Percentiles rank a stretch among this genome's conserved stretches.
phyloP scores from a whole-genome alignment of 1,139 yeast species.

The Taphrina populina region DNA sequence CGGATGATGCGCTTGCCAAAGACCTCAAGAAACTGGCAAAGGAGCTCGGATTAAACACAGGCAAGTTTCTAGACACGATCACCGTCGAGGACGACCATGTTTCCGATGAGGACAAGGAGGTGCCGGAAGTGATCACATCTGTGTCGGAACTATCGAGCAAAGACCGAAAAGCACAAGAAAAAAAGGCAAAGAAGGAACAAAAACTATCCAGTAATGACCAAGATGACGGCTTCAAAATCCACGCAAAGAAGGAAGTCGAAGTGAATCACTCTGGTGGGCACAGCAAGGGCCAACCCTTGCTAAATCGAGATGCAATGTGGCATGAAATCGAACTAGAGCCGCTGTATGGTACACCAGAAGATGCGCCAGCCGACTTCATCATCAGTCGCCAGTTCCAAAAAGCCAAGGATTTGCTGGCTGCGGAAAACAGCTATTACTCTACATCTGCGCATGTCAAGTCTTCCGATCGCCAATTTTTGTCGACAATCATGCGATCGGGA shows the following conservation, averaged over 20 bases:
- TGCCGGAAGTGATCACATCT: background rate
- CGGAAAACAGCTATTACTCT: constrained; percentile 58
- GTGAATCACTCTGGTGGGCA: constrained; percentile 14
- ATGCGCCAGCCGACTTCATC: constrained; percentile 51
- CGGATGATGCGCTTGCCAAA: constrained; percentile 59
- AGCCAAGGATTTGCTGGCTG: constrained; percentile 65
- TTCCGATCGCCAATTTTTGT: constrained; percentile 84
- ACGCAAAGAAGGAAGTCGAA: constrained; percentile 40
- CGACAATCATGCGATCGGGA: constrained; percentile 87
- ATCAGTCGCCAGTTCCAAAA: constrained; percentile 61
- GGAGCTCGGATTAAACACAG: constrained; percentile 54
- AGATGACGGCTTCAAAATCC: constrained; percentile 40
- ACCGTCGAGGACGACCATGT: constrained; percentile 56
- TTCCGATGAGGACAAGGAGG: constrained; percentile 37
- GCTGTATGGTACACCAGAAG: constrained; percentile 34
- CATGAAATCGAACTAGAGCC: constrained; percentile 22
- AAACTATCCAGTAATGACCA: too few species aligned
- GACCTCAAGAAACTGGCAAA: constrained; percentile 49
- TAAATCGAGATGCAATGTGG: constrained; percentile 25
- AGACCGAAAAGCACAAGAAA: constrained; percentile 46
- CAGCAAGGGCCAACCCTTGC: constrained; percentile 14
- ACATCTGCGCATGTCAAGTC: constrained; percentile 37
- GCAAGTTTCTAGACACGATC: constrained; percentile 60
- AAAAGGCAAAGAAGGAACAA: constrained; percentile 46
- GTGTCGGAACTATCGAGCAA: constrained; percentile 43